Evolutionary conservation across 129 eudicot genomes (phyloP), one percentile per base, ranked within the genome.

Genomic region (Smallanthus sonchifolius): DNA sequence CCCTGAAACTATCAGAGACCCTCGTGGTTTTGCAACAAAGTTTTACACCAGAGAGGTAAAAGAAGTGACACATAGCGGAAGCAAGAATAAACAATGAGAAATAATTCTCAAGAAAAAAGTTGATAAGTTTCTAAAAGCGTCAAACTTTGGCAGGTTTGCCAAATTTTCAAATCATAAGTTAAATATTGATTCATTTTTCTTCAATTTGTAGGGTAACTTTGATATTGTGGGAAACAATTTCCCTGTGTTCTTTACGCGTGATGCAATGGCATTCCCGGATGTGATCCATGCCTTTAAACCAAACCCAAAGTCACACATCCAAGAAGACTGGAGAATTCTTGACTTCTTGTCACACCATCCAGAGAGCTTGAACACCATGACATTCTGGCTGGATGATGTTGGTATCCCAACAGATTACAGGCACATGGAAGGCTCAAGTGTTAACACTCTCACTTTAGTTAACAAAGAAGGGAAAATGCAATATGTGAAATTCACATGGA

Each of bases 291-390:
- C 97, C 9, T 72, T 91, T 15, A 91, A 91, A 35, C 97, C 97
- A 17, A 91, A 91, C 80, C 97, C 97, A 0, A 87, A 91, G 67
- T 85, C 97, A 13, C 94, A 91, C 80, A 87, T 91, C 81, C 97
- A 91, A 59, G 94, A 91, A 72, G 84, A 87, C 72, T 91, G 97
- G 97, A 84, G 97, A 72, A 84, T 87, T 51, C 79, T 91, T 3
- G 97, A 91, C 88, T 91, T 87, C 77, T 83, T 87, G 40, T 91
- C 97, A 5, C 97, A 91, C 79, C 91, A 85, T 42, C 97, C 97
- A 1, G 97, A 91, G 79, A 91, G 97, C 65, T 76, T 87, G 79
- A 80, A 91, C 83, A 87, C 84, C 65, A 87, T 91, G 85, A 76
- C 91, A 2, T 91, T 87, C 75, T 87, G 89, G 84, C 83, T 87